These are phyloP conservation scores for Prunus yedoensis DNA, from an alignment of 331 rosid species.

Conservation along the genomic window DNA sequence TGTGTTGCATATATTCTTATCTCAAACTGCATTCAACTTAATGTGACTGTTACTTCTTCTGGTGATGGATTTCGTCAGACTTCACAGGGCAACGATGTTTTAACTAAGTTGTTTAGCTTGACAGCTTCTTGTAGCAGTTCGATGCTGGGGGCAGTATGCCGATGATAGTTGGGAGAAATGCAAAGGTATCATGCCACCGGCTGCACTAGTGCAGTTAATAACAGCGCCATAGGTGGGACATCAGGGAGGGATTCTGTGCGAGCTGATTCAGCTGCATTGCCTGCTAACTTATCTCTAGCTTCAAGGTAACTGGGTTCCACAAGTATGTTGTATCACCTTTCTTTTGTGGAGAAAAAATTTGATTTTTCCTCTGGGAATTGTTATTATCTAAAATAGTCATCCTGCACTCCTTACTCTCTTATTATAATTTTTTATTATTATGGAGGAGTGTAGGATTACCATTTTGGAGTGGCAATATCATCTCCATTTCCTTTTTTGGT, in stretches of 20 bases:
- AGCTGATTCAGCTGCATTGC: slow-evolving; percentile 77
- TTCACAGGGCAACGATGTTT: slow-evolving; percentile 27
- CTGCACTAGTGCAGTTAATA: slow-evolving; percentile 98
- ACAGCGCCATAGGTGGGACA: slow-evolving; percentile 71
- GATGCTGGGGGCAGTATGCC: slow-evolving; percentile 93
- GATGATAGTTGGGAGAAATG: slow-evolving; percentile 89
- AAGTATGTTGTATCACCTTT: background rate
- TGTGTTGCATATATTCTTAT: slow-evolving; percentile 3
- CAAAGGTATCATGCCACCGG: slow-evolving; percentile 85
- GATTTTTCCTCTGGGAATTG: background rate
- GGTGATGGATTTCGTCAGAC: slow-evolving; percentile 18
- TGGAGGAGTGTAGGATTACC: too few relatives aligned
- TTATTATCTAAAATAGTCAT: too few relatives aligned
- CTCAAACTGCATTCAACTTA: slow-evolving; percentile 8
- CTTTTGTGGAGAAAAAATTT: background rate
- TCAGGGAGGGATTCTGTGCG: slow-evolving; percentile 81
- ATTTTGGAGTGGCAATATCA: too few relatives aligned
- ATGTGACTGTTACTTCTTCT: slow-evolving; percentile 11
- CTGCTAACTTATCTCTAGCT: slow-evolving; percentile 60
- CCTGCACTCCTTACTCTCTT: too few relatives aligned
- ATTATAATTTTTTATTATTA: too few relatives aligned
- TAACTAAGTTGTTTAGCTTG: slow-evolving; percentile 42
- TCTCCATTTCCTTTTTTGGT: background rate
- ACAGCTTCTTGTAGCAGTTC: slow-evolving; percentile 44
- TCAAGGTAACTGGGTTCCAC: slow-evolving; percentile 56